Base-by-base conservation (phyloP, 345 rosid genomes). In the Eucalyptus tenuipes region DNA sequence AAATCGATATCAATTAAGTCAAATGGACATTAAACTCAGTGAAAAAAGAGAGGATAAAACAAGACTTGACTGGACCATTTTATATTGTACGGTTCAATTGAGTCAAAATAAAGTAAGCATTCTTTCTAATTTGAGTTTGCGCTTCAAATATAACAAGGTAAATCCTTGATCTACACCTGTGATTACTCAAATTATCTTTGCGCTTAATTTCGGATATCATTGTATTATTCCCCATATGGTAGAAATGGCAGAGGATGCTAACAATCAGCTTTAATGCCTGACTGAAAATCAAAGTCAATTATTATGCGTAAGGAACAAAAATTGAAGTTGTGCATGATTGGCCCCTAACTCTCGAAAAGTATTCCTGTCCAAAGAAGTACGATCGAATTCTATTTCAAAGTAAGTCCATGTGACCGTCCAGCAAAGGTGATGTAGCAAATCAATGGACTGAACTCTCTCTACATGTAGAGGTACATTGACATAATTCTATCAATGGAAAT, bases 21-120 rank as follows among this genome's bases (percentile, higher is more conserved):
- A 7, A 37, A 37, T 37, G 27, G 82, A 18, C 13, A 75, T 40
- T 37, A 75, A 40, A 40, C 82, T 40, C 27, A 4, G 15, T 13
- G 8, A 75, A 64, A 14, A 64, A 71, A 20, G 44, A 42, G 8
- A 55, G 57, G 57, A 17, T 71, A 18, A 71, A 40, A 75, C 7
- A 20, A 40, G 61, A 75, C 82, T 40, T 40, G 82, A 4, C 8
- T 4, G 15, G 2, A 20, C 24, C 15, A 7, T 22, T 75, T 20
- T 10, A 75, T 37, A 10, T 0, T 10, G 15, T 20, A 20, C 15
- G 3, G 5, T 75, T 22, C 9, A 5, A 1, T 75, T 7, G 9
- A 40, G 82, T 75, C 82, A 5, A 75, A 37, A 75, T 17, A 68
- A 31, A 16, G 80, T 16, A 18, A 33, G 6, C 81, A 18, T 18